Evolutionary conservation across 352 stramenopile species (phyloP).

Genomic region (Globisporangium rhizosaccharum): DNA sequence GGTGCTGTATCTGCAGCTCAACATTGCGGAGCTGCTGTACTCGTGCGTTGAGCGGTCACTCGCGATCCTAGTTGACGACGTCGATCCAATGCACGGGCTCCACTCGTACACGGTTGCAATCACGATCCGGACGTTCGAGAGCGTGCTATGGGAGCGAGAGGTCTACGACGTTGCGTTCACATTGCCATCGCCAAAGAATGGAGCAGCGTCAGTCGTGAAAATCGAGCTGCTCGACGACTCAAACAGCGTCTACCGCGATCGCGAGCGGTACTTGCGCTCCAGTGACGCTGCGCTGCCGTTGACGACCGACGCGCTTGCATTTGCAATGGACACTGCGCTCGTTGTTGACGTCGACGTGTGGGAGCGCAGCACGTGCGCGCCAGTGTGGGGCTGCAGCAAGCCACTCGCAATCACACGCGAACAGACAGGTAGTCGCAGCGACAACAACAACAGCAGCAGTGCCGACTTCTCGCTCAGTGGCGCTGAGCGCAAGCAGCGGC

Average conservation of each 20-base stretch:
- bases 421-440: background rate
- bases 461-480: constrained; percentile 24
- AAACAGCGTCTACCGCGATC: constrained; percentile 29
- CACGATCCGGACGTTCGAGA: constrained; percentile 35
- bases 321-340: constrained; percentile 29
- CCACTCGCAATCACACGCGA: constrained; percentile 14
- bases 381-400: constrained; percentile 43
- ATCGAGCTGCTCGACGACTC: constrained; percentile 30
- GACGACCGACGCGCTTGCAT: constrained; percentile 37
- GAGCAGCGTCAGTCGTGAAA: background rate
- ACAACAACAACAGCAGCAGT: background rate
- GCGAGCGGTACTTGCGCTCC: constrained; percentile 23
- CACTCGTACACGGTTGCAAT: constrained; percentile 45
- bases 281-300: constrained; percentile 18
- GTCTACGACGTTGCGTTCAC: constrained; percentile 37
- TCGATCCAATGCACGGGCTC: constrained; percentile 34
- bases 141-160: constrained; percentile 48
- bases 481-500: constrained; percentile 7
- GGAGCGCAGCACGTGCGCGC: constrained; percentile 36
- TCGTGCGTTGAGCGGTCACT: constrained; percentile 25
- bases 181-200: background rate
- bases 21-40: constrained; percentile 43
- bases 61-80: constrained; percentile 26
- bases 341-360: constrained; percentile 54
- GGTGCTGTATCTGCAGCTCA: constrained; percentile 42